Base-by-base conservation (phyloP, 768 basidiomycete genomes). In the Russula sp. region DNA sequence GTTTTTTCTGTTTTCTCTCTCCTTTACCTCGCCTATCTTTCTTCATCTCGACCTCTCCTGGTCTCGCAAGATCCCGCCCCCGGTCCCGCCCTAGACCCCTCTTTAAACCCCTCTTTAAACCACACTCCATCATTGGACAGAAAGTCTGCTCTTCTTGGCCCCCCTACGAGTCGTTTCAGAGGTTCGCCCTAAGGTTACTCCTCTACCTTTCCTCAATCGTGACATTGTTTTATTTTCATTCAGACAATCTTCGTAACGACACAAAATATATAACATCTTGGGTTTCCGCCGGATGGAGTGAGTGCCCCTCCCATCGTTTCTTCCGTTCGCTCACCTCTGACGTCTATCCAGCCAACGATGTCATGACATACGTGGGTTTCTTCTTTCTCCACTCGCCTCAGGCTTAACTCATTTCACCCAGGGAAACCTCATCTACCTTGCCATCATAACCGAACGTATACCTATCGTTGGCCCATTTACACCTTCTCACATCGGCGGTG, bases 261-360 rank as follows among this genome's bases (percentile, higher is more conserved):
- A 76, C 76, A 5, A 79, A 85, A 66, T 90, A 89, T 67, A 83
- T 90, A 63, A 85, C 87, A 1, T 86, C 86, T 16, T 90, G 87
- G 87, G 77, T 84, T 46, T 84, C 84, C 42, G 87, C 88, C n/a
- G 89, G 89, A 46, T 90, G 88, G 88, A 89, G 75, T 76, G 32
- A 58, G 75, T 71, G 22, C 30, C n/a, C 7, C 42, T 36, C 58
- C 24, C 22, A 18, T 5, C 18, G 2, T 0, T 51, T 22, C 42
- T 49, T 53, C 30, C 16, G 30, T 61, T 53, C 51, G 20, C 20
- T 38, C 34, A 28, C 8, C n/a, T 24, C 20, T 46, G 30, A 34
- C 30, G 7, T 16, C 44, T 24, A 28, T 40, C 18, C 56, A 89
- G 87, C 88, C 8, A 90, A 90, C 77, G 87, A 89, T 75, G 86